Percentiles rank a stretch among this genome's conserved stretches.
Evolutionary conservation across 2,329 filamentous ascomycete species (phyloP).

Genomic region (Arthrobotrys pseudoclavata): DNA sequence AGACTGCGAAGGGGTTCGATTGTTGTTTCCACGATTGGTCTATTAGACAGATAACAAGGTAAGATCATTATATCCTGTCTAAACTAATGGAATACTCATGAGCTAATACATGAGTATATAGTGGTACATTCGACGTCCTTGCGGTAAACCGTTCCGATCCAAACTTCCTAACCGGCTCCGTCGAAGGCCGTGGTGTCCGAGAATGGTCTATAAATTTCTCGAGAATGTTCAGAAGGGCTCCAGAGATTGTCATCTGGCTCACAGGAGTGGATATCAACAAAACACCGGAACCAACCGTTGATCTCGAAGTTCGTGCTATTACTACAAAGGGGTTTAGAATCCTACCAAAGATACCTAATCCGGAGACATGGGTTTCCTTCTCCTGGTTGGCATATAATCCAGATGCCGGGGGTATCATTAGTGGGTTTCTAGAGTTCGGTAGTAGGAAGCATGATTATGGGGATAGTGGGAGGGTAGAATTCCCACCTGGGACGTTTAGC

Average conservation of each 20-base stretch:
- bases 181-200: constrained; percentile 51
- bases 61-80: neutral
- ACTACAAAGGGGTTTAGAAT: constrained; percentile 54
- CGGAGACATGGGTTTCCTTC: constrained; percentile 54
- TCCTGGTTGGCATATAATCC: constrained; percentile 50
- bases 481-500: constrained; percentile 41
- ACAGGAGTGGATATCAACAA: constrained; percentile 45
- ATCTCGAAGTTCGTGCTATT: constrained; percentile 48
- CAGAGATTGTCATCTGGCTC: constrained; percentile 56
- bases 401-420: constrained; percentile 40
- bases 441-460: constrained; percentile 35
- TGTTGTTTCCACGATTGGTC: constrained; percentile 59
- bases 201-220: constrained; percentile 57
- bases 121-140: constrained; percentile 50
- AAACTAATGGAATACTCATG: neutral
- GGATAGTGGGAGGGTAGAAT: constrained; percentile 45
- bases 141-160: constrained; percentile 40
- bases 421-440: constrained; percentile 52
- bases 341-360: constrained; percentile 43
- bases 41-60: constrained; percentile 38
- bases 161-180: constrained; percentile 45
- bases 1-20: constrained; percentile 49
- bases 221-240: constrained; percentile 28
- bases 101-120: constrained; percentile 3
- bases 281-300: constrained; percentile 31